phyloP scores from a whole-genome alignment of 1,284 basidiomycete genomes.

The Psilocybe mexicana region DNA sequence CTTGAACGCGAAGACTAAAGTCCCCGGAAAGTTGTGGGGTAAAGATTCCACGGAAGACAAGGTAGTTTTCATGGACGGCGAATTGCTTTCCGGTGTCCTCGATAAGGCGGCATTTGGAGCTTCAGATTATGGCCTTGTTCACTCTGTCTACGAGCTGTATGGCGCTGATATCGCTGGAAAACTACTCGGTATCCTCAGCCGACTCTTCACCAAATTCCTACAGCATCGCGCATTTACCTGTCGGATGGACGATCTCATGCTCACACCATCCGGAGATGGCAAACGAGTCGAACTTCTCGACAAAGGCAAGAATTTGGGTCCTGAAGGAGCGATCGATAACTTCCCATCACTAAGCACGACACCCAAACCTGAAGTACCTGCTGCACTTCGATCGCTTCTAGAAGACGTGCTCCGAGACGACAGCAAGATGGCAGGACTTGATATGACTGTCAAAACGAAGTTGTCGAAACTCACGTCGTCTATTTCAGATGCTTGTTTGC shows the following conservation, averaged over 20 bases:
- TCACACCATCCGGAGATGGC: slow-evolving; percentile 83
- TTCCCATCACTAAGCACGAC: slow-evolving; percentile 70
- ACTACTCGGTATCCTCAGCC: slow-evolving; percentile 90
- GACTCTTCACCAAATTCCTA: slow-evolving; percentile 95
- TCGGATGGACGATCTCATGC: slow-evolving; percentile 96
- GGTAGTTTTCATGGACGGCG: slow-evolving; percentile 91
- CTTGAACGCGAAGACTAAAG: slow-evolving; percentile 86
- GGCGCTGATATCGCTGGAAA: slow-evolving; percentile 89
- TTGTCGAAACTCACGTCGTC: slow-evolving; percentile 86
- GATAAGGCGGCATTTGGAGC: slow-evolving; percentile 99
- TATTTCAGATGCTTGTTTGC: slow-evolving; percentile 89
- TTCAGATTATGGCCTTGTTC: slow-evolving; percentile 93
- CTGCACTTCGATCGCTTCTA: slow-evolving; percentile 61
- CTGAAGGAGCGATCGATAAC: slow-evolving; percentile 87
- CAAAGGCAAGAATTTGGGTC: slow-evolving; percentile 74
- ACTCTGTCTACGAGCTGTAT: slow-evolving; percentile 99
- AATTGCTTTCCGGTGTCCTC: slow-evolving; percentile 89
- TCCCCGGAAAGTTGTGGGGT: slow-evolving; percentile 84
- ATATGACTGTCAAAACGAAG: slow-evolving; percentile 89
- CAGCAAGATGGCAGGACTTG: slow-evolving; percentile 94
- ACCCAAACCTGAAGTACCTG: slow-evolving; percentile 51
- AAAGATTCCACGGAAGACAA: slow-evolving; percentile 79
- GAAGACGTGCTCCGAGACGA: slow-evolving; percentile 98
- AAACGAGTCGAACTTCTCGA: slow-evolving; percentile 72
- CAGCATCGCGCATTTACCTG: slow-evolving; percentile 98